Evolutionary conservation across 768 basidiomycete genomes (phyloP), one percentile per base, ranked within the genome.

Genomic region (Tremella yokohamensis): DNA sequence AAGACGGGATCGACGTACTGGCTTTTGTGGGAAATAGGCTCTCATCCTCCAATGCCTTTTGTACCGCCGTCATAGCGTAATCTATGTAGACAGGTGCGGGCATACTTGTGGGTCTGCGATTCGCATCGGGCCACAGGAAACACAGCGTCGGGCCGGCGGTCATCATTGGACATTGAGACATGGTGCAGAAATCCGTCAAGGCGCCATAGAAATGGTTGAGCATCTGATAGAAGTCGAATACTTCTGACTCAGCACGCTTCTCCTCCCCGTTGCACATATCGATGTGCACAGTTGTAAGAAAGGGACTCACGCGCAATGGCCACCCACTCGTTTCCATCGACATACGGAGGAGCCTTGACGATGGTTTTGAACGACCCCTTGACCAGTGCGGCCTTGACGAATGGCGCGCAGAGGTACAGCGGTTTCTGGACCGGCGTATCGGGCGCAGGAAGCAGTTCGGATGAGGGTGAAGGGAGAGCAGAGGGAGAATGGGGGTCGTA

Each of bases 361-460:
- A 98, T 97, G 2, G 92, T 96, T 80, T 94, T 97, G 81, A 96
- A 97, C 78, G 92, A 96, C 20, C 94, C 94, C 76, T 94, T 97
- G 58, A 98, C 93, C 44, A 98, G 82, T 0, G 94, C 90, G 1
- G 91, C 87, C 67, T 94, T 92, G 55, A 88, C 90, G 76, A 98
- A 98, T 2, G 93, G 93, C 54, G 88, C 88, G 76, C 88, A 94
- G 11, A 97, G 82, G 73, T 94, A 96, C 16, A 97, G 55, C 7
- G 77, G 77, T 55, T 71, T 74, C 6, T 65, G 61, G 16, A 49
- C 54, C 38, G 60, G 51, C 50, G 64, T 45, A 22, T 52, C 42
- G 48, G 64, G 59, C 24, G 50, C 52, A 9, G 54, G 22, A 9
- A 50, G 50, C 29, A 68, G 52, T 22, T 72, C 70, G 50, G 68